These are phyloP conservation scores for Amphicarpaea edgeworthii DNA, from an alignment of 306 rosid genomes.

Conservation along the genomic window DNA sequence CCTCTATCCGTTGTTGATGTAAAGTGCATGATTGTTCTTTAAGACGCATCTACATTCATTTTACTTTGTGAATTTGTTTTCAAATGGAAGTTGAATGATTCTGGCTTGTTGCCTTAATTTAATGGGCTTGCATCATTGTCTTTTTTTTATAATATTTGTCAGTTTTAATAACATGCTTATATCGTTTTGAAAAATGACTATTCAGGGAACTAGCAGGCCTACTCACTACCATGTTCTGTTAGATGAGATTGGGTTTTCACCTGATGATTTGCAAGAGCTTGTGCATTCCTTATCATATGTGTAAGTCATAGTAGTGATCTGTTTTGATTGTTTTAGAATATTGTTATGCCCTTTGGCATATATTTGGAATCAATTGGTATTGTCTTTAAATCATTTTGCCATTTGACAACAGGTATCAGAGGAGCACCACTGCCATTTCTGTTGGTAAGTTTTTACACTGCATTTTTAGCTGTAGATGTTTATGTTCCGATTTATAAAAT, in stretches of 20 bases:
- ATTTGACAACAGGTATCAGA: conserved; percentile 70
- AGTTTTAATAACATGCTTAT: neutral
- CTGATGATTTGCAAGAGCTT: conserved; percentile 90
- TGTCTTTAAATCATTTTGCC: neutral
- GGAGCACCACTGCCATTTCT: conserved; percentile 95
- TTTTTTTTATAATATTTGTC: too few relatives aligned
- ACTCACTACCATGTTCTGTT: conserved; percentile 86
- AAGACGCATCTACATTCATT: neutral
- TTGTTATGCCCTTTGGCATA: neutral
- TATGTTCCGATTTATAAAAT: neutral
- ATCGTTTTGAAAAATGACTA: neutral
- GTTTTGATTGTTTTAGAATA: neutral
- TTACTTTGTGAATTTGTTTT: neutral
- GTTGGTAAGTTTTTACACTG: conserved; percentile 61
- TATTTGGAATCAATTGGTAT: neutral
- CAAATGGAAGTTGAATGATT: neutral
- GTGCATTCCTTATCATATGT: conserved; percentile 95
- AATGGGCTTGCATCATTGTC: neutral
- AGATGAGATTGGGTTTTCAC: conserved; percentile 82
- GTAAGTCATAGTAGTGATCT: conserved; percentile 59
- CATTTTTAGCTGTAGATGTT: neutral
- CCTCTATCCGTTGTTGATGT: neutral
- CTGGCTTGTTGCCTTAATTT: neutral
- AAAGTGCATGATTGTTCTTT: neutral
- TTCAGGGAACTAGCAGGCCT: conserved; percentile 92